These are phyloP conservation scores for Triticum dicoccoides DNA, from an alignment of 176 grass and related monocot species.

Conservation along the genomic window DNA sequence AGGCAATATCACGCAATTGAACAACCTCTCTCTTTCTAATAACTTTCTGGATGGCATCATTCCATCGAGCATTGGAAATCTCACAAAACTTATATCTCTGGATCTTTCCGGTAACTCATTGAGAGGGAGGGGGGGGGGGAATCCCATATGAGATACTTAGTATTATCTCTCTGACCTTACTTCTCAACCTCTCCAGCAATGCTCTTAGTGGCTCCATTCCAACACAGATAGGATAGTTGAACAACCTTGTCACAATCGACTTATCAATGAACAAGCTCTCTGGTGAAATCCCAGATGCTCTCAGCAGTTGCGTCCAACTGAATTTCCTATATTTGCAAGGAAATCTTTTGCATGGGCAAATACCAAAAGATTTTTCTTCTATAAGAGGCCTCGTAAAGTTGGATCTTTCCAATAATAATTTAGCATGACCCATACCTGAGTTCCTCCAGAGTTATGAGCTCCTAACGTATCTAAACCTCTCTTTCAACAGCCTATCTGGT, in stretches of 20 bases:
- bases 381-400: background rate
- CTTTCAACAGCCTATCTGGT: background rate
- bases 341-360: no score
- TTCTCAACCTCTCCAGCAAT: no score
- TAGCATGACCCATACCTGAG: background rate
- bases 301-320: background rate
- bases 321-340: no score
- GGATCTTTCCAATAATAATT: no score
- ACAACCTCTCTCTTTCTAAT: background rate
- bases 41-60: background rate
- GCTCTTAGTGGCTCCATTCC: no score
- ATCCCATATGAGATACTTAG: background rate
- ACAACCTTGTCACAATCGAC: background rate
- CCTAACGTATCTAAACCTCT: background rate
- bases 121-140: background rate
- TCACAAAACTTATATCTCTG: background rate
- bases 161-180: no score
- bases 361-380: background rate
- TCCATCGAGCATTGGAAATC: background rate
- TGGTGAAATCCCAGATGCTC: background rate
- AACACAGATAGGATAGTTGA: no score
- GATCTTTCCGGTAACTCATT: conserved; percentile 9
- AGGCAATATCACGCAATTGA: no score
- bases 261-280: conserved; percentile 15
- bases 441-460: background rate